A percentile compares a stretch with the other conserved stretches of the same genome.
These are phyloP conservation scores for Diaporthe nobilis DNA, from an alignment of 2,329 filamentous ascomycete genomes.

Conservation along the genomic window DNA sequence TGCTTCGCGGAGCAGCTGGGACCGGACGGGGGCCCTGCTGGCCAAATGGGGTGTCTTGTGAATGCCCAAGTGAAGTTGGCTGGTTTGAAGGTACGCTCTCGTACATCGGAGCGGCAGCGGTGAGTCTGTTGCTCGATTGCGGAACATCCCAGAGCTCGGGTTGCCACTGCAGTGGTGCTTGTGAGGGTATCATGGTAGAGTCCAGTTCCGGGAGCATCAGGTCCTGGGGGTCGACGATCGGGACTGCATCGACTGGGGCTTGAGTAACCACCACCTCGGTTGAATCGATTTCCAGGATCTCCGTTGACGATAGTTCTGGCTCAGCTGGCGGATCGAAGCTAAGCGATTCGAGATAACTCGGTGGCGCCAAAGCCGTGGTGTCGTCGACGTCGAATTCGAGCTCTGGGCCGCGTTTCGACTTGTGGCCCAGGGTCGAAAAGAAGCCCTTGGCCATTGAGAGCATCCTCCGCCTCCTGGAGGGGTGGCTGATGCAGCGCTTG, in stretches of 20 bases:
- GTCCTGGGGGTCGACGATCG: constrained; percentile 50
- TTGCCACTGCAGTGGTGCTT: constrained; percentile 49
- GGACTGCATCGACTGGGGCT: constrained; percentile 38
- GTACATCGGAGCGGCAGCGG: constrained; percentile 23
- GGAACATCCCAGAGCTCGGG: constrained; percentile 38
- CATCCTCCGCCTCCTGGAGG: constrained; percentile 66
- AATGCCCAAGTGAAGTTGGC: constrained; percentile 3
- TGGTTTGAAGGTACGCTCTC: constrained; percentile 12
- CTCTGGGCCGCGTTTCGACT: constrained; percentile 55
- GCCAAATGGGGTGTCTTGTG: not conserved
- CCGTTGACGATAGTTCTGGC: constrained; percentile 63
- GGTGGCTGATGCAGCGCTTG: constrained; percentile 64
- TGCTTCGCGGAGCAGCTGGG: constrained; percentile 52
- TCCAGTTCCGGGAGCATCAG: constrained; percentile 52
- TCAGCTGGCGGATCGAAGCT: constrained; percentile 50
- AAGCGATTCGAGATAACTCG: constrained; percentile 61
- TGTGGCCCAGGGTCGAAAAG: constrained; percentile 67
- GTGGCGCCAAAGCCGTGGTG: constrained; percentile 52
- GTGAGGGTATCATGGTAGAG: constrained; percentile 44
- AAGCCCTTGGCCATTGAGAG: constrained; percentile 67
- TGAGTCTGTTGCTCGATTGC: constrained; percentile 39
- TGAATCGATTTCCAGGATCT: constrained; percentile 69
- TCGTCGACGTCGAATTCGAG: constrained; percentile 51
- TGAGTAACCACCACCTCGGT: constrained; percentile 54
- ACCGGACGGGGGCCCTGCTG: constrained; percentile 44